phyloP scores from a whole-genome alignment of 768 basidiomycete genomes.

The Russula dissimulans region DNA sequence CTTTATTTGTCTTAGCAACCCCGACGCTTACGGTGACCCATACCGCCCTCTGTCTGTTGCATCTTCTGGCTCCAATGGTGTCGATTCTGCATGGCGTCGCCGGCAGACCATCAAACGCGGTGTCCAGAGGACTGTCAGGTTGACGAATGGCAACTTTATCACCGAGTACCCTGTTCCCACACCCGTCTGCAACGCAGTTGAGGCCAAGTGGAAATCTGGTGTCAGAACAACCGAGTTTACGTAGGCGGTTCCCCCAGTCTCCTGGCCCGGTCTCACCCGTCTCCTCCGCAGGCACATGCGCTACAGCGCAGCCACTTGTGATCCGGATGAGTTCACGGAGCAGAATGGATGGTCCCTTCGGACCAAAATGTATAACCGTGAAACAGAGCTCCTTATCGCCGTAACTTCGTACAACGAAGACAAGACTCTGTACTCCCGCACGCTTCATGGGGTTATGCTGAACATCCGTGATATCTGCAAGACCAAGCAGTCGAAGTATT shows the following conservation, averaged over 20 bases:
- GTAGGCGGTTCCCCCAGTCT: constrained; percentile 40
- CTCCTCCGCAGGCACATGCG: constrained; percentile 63
- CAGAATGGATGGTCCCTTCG: constrained; percentile 80
- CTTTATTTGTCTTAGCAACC: constrained; percentile 32
- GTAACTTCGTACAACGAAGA: constrained; percentile 93
- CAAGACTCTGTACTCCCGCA: constrained; percentile 84
- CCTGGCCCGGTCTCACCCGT: background rate
- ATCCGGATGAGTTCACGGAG: constrained; percentile 81
- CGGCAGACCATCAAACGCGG: constrained; percentile 89
- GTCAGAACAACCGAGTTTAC: constrained; percentile 84
- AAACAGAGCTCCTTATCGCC: constrained; percentile 89
- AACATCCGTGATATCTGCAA: constrained; percentile 98
- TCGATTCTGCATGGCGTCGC: constrained; percentile 43
- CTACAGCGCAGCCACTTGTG: constrained; percentile 86
- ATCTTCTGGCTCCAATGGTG: constrained; percentile 30
- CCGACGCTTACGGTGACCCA: constrained; percentile 57
- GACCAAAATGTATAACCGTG: constrained; percentile 74
- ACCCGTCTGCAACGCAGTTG: constrained; percentile 73
- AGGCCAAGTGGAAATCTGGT: constrained; percentile 56
- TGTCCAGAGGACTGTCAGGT: constrained; percentile 88
- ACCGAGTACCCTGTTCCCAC: constrained; percentile 83
- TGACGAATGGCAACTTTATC: constrained; percentile 90
- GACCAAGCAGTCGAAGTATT: constrained; percentile 89
- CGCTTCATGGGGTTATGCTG: constrained; percentile 92
- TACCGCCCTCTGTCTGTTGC: constrained; percentile 42